Conservation (phyloP, 257 asterid species). For the Leonotis leonurus region DNA sequence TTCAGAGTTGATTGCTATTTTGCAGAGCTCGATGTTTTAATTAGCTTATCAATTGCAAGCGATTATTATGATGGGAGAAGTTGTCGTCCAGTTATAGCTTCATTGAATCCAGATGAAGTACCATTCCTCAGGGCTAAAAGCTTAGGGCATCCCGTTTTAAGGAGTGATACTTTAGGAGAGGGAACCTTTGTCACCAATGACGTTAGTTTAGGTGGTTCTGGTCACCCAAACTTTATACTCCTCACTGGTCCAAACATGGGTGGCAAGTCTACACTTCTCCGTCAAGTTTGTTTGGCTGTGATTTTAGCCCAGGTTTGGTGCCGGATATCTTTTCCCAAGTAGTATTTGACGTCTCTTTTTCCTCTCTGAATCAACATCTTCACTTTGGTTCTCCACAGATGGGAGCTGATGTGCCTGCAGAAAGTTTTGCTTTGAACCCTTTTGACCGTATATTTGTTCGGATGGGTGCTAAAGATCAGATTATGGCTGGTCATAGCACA, state of each 20-base stretch:
- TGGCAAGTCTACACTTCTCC: constrained; percentile 93
- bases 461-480: constrained; percentile 99
- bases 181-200: constrained; percentile 84
- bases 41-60: constrained; percentile 83
- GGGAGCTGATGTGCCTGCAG: constrained; percentile 96
- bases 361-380: constrained; percentile 17
- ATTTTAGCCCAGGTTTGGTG: constrained; percentile 82
- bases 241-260: constrained; percentile 99
- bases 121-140: constrained; percentile 61
- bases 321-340: constrained; percentile 10
- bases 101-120: constrained; percentile 38
- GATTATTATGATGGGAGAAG: constrained; percentile 74
- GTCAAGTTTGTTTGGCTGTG: constrained; percentile 91
- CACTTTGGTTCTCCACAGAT: constrained; percentile 41
- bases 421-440: constrained; percentile 63
- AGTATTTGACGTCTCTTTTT: constrained; percentile 3
- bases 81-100: constrained; percentile 61
- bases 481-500: constrained; percentile 95
- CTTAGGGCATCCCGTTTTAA: constrained; percentile 86
- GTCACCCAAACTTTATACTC: constrained; percentile 64
- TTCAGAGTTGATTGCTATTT: constrained; percentile 18
- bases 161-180: constrained; percentile 69
- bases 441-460: constrained; percentile 87
- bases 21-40: constrained; percentile 93
- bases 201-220: constrained; percentile 70